Evolutionary conservation across 352 stramenopile species (phyloP).

Genomic region (Phytophthora pseudosyringae): DNA sequence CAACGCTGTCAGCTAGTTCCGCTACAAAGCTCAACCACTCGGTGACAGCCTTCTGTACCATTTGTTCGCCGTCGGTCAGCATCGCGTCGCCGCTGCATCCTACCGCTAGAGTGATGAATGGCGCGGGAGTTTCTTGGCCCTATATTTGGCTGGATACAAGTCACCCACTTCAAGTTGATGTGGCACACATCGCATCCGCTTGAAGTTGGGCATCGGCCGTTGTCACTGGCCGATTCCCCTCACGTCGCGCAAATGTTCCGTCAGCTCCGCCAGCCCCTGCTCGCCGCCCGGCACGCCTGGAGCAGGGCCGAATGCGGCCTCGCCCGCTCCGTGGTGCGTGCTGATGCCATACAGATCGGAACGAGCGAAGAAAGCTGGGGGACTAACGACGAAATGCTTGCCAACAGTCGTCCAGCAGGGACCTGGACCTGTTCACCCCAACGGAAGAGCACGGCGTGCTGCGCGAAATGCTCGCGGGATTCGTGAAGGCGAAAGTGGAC

Average conservation of each 20-base stretch:
- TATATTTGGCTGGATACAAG: constrained; percentile 14
- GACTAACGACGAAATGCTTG: constrained; percentile 11
- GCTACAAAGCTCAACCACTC: neutral
- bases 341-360: neutral
- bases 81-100: constrained; percentile 30
- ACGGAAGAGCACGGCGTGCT: constrained; percentile 90
- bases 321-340: constrained; percentile 35
- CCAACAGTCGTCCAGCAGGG: constrained; percentile 28
- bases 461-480: constrained; percentile 93
- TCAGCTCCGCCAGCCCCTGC: constrained; percentile 36
- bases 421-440: constrained; percentile 87
- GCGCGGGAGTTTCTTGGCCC: constrained; percentile 22
- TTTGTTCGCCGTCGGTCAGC: constrained; percentile 5
- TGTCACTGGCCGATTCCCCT: constrained; percentile 19
- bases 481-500: constrained; percentile 97
- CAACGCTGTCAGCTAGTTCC: neutral
- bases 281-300: constrained; percentile 18
- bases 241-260: constrained; percentile 25
- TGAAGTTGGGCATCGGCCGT: constrained; percentile 32
- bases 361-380: neutral
- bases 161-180: constrained; percentile 35
- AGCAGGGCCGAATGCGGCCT: constrained; percentile 12
- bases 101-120: constrained; percentile 16
- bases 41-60: constrained; percentile 9
- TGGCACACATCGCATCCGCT: constrained; percentile 27